Percentiles rank a stretch among this genome's conserved stretches.
Conservation (phyloP, 2,329 filamentous ascomycete genomes). For the Cucurbitaria berberidis region DNA sequence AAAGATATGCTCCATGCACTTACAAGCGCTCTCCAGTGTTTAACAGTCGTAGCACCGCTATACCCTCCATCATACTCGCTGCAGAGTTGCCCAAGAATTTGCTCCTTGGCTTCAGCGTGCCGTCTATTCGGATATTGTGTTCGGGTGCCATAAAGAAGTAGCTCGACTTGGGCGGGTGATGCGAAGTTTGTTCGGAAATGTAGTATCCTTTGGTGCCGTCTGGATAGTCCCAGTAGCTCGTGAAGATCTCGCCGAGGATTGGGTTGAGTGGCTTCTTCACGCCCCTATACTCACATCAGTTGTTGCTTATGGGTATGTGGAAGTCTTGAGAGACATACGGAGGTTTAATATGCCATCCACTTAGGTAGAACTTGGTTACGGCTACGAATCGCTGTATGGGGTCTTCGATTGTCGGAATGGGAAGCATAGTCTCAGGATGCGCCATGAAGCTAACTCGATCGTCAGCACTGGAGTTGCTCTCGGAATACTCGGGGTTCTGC, state of each 20-base stretch:
- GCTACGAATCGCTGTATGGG: conserved; percentile 88
- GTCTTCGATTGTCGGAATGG: conserved; percentile 86
- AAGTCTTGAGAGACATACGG: conserved; percentile 66
- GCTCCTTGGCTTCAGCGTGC: conserved; percentile 91
- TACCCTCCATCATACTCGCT: conserved; percentile 97
- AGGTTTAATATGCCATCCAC: conserved; percentile 98
- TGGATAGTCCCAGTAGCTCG: conserved; percentile 92
- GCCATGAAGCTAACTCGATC: conserved; percentile 84
- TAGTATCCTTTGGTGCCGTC: conserved; percentile 90
- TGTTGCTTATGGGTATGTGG: conserved; percentile 16
- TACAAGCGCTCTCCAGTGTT: conserved; percentile 93
- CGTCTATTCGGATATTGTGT: conserved; percentile 92
- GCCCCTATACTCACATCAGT: conserved; percentile 64
- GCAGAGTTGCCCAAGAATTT: conserved; percentile 97
- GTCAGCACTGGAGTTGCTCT: conserved; percentile 19
- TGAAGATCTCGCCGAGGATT: conserved; percentile 92
- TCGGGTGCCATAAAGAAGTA: conserved; percentile 99
- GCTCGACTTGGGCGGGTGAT: conserved; percentile 97
- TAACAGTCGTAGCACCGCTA: conserved; percentile 81
- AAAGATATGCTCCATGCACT: conserved; percentile 36
- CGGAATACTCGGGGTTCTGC: no score
- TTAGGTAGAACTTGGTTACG: conserved; percentile 97
- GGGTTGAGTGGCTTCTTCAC: conserved; percentile 99
- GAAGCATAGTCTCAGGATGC: conserved; percentile 92
- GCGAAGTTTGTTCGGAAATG: conserved; percentile 95